phyloP scores from a whole-genome alignment of 1,284 basidiomycete genomes.

The Schizophyllum commune region DNA sequence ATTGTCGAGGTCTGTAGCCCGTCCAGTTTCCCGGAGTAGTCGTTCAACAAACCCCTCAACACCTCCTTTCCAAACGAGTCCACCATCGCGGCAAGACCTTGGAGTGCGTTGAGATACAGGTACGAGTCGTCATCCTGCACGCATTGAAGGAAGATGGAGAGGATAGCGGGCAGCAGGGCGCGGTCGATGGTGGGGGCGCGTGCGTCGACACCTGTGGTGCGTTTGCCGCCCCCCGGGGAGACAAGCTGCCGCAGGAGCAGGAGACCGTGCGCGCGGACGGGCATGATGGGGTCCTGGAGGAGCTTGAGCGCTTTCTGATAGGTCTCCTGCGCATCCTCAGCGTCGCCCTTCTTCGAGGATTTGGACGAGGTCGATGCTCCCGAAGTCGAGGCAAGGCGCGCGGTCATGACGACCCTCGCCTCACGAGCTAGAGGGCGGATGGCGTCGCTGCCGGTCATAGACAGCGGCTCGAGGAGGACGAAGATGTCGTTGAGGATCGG shows the following conservation, averaged over 20 bases:
- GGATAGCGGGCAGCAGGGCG: constrained; percentile 74
- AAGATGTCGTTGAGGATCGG: constrained; percentile 70
- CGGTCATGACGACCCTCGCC: constrained; percentile 75
- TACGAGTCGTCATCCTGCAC: constrained; percentile 93
- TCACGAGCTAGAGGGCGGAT: constrained; percentile 63
- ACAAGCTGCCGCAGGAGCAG: constrained; percentile 77
- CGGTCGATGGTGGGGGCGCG: constrained; percentile 29
- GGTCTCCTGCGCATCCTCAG: constrained; percentile 44
- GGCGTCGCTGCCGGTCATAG: constrained; percentile 35
- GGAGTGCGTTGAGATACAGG: constrained; percentile 89
- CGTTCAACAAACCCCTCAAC: constrained; percentile 53
- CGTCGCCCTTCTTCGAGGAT: constrained; percentile 22
- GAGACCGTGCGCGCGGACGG: constrained; percentile 93
- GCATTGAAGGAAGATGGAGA: constrained; percentile 82
- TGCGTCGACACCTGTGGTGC: constrained; percentile 13
- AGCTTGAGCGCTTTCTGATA: constrained; percentile 88
- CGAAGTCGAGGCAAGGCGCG: constrained; percentile 58
- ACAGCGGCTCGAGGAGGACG: constrained; percentile 51
- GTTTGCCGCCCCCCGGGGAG: constrained; percentile 20
- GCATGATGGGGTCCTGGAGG: constrained; percentile 86
- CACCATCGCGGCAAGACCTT: constrained; percentile 81
- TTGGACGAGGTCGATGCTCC: constrained; percentile 18
- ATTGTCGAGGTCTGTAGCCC: constrained; percentile 39
- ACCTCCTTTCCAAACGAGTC: constrained; percentile 73
- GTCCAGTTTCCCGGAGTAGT: constrained; percentile 52